Evolutionary conservation across 1,284 basidiomycete genomes (phyloP).

Genomic region (Malassezia yamatoensis): DNA sequence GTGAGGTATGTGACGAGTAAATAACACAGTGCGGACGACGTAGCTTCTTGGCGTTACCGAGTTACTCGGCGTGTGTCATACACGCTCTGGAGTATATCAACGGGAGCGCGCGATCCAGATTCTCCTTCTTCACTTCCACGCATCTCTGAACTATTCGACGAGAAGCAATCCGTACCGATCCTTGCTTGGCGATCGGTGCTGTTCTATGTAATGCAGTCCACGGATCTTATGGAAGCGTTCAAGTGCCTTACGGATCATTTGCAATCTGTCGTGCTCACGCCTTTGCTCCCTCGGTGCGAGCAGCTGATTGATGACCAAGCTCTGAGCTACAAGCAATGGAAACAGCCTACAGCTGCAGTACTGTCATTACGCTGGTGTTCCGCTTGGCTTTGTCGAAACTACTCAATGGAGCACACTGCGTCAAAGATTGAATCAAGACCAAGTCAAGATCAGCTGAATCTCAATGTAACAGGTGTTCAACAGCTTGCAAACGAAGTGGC

Average conservation of each 20-base stretch:
- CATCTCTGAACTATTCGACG: not conserved
- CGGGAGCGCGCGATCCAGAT: not conserved
- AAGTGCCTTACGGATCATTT: not conserved
- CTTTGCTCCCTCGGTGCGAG: not conserved
- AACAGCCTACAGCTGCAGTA: not conserved
- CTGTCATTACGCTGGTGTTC: not conserved
- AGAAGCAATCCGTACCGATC: not conserved
- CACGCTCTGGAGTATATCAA: not conserved
- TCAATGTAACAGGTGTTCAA: not conserved
- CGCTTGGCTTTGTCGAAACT: not conserved
- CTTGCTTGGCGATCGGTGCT: conserved; percentile 8
- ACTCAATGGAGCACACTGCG: not conserved
- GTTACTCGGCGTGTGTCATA: conserved; percentile 7
- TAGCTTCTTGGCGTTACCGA: conserved; percentile 14
- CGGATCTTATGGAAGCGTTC: too few species aligned
- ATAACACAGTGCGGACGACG: conserved; percentile 7
- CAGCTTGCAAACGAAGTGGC: not conserved
- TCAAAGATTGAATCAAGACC: not conserved
- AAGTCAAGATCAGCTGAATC: not conserved
- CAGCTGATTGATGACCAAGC: not conserved
- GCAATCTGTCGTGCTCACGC: not conserved
- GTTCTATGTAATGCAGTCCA: not conserved
- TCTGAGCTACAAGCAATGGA: not conserved
- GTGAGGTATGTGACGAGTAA: not conserved
- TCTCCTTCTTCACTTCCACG: not conserved